phyloP scores from a whole-genome alignment of 2,329 filamentous ascomycete species.

The Coniochaeta sp. region DNA sequence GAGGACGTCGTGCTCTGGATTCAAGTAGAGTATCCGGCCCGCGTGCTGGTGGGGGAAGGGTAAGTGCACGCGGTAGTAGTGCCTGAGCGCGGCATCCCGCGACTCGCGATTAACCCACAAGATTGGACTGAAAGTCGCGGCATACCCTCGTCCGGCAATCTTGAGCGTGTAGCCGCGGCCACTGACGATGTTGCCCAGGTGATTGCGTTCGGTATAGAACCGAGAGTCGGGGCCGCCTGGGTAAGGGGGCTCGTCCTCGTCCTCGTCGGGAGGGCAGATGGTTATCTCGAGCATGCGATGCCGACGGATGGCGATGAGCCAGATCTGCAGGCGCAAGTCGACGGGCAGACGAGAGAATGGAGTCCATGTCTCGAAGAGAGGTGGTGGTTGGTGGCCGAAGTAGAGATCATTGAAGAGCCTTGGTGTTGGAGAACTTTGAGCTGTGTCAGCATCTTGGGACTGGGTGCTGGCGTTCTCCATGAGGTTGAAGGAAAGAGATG shows the following conservation, averaged over 20 bases:
- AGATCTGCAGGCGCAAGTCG: not conserved
- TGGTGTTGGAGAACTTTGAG: no score
- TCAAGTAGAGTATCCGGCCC: slow-evolving; percentile 4
- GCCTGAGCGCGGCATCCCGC: not conserved
- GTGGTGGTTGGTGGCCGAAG: not conserved
- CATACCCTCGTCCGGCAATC: not conserved
- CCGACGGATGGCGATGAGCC: not conserved
- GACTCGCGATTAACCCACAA: not conserved
- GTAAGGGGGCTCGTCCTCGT: not conserved
- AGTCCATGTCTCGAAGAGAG: not conserved
- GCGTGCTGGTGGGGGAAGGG: not conserved
- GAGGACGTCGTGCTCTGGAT: slow-evolving; percentile 7
- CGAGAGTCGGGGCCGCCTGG: not conserved
- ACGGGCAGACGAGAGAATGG: not conserved
- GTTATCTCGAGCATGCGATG: not conserved
- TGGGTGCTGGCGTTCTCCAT: not conserved
- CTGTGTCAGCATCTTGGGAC: not conserved
- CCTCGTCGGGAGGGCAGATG: not conserved
- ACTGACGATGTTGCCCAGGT: not conserved
- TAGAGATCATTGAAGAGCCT: not conserved
- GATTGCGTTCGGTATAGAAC: not conserved
- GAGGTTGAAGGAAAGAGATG: no score
- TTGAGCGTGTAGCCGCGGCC: not conserved
- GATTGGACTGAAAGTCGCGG: not conserved
- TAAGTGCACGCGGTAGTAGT: slow-evolving; percentile 4